Evolutionary conservation across 2,329 filamentous ascomycete species (phyloP), one percentile per base, ranked within the genome.

Genomic region (Leptosphaerulina australis): DNA sequence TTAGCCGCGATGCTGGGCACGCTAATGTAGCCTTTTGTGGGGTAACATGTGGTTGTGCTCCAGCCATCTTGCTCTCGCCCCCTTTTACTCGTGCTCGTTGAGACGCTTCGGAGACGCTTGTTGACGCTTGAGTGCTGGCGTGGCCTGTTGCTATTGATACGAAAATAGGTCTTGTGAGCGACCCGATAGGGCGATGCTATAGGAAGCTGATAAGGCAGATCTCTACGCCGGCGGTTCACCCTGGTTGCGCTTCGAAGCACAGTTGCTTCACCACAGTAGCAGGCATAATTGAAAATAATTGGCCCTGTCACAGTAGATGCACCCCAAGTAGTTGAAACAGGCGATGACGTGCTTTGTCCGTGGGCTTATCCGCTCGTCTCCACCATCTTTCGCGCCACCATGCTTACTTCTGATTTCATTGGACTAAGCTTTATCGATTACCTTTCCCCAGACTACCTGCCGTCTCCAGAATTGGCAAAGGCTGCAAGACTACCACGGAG

Each of bases 121-220:
- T 43, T 10, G 44, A 47, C 50, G 50, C 50, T 43, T 48, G 33
- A 39, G 12, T 18, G 38, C 31, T 47, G 44, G 50, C 50, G 44
- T 30, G 33, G 38, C 28, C 37, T 47, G 33, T 44, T 43, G 50
- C 33, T 47, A 53, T 53, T 38, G 50, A 44, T 53, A 47, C 48
- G 9, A 25, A 41, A 34, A 46, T 46, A 11, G 11, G 21, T 44
- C 17, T 44, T 18, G 34, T 47, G 21, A 14, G 22, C 31, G 25
- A 22, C 36, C 26, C n/a, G 7, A 46, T 33, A 43, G 41, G 20
- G 48, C 45, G 41, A 46, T 51, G 15, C 31, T 37, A 31, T 39
- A 28, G 24, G 10, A n/a, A 12, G 12, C 15, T 10, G 17, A 43
- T 37, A 45, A 26, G 41, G 41, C 28, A 40, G 35, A 50, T 45